Conservation (phyloP, 2,329 filamentous ascomycete genomes). For the Aspergillus vadensis region DNA sequence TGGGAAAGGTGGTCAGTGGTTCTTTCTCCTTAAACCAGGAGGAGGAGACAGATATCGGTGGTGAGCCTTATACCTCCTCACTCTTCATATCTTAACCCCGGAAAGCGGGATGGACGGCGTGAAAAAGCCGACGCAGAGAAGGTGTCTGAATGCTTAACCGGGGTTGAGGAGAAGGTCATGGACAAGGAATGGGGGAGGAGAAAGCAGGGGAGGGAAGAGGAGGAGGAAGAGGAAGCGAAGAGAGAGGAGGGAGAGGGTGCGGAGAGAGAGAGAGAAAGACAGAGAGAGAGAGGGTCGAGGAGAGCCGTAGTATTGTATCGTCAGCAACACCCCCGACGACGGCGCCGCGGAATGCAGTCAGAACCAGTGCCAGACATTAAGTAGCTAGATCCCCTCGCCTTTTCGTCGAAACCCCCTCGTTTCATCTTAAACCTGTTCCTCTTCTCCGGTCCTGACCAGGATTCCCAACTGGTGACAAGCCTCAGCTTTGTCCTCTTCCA, state of each 20-base stretch:
- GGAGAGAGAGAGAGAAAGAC: conserved; percentile 9
- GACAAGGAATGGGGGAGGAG: neutral
- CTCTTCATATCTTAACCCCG: conserved; percentile 1
- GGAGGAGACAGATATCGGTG: neutral
- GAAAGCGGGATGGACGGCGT: neutral
- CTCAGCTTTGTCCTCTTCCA: neutral
- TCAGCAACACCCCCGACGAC: conserved; percentile 7
- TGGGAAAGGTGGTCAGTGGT: neutral
- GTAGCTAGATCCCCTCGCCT: no score
- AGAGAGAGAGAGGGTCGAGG: conserved; percentile 13
- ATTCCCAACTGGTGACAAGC: neutral
- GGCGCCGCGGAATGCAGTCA: conserved; percentile 22
- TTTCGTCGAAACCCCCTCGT: neutral
- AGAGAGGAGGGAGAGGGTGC: neutral
- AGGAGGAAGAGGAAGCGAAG: conserved; percentile 6
- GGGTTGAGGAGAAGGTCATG: neutral
- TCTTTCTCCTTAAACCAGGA: conserved; percentile 14
- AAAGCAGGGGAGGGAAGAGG: neutral
- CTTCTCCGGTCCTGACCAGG: neutral
- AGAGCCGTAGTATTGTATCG: conserved; percentile 12
- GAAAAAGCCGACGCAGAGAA: conserved; percentile 2
- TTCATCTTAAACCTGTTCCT: neutral
- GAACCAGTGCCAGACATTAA: neutral
- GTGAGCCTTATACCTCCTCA: neutral
- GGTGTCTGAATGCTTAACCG: neutral